Evolutionary conservation across 768 basidiomycete species (phyloP), one percentile per base, ranked within the genome.

Genomic region (Punctularia strigosozonata): DNA sequence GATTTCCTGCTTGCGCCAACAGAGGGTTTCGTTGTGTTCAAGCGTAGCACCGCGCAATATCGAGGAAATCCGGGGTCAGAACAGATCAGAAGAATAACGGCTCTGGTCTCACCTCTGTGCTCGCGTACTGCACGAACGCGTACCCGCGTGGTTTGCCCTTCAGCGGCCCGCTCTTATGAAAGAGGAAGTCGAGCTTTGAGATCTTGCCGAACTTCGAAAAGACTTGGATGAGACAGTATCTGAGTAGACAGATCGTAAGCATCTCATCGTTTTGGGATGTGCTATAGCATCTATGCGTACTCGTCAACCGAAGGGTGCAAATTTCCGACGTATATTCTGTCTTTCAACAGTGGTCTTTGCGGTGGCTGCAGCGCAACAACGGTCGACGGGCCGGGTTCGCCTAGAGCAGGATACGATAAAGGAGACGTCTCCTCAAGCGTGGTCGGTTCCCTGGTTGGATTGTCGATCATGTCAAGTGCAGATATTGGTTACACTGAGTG

Each of bases 81-180:
- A 51, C 42, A 33, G 50, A 43, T 51, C 39, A 35, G 39, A 36
- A 41, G 34, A 36, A 35, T 38, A 39, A 50, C 41, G 44, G 48
- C 34, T 36, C 19, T 19, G 17, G 37, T 79, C 86, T 67, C 61
- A 98, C 94, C 61, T 78, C 75, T 61, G 78, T 69, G 31, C 71
- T 71, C 22, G 68, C 68, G 51, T 79, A 97, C 61, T 97, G 88
- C 24, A 99, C 61, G 49, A 98, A 99, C 0, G 91, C 92, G 58
- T 94, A 98, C 4, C 95, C 94, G 10, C 92, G 69, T 1, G 95
- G 92, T 56, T 87, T 95, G 14, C 95, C 95, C 54, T 81, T 91
- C 51, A 80, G 60, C 10, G 77, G 69, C 0, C 94, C 95, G 0
- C 82, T 66, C 60, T 94, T 97, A 68, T 99, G 92, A 53, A 97